These are phyloP conservation scores for Gossypium raimondii DNA, from an alignment of 345 rosid species.

Conservation along the genomic window DNA sequence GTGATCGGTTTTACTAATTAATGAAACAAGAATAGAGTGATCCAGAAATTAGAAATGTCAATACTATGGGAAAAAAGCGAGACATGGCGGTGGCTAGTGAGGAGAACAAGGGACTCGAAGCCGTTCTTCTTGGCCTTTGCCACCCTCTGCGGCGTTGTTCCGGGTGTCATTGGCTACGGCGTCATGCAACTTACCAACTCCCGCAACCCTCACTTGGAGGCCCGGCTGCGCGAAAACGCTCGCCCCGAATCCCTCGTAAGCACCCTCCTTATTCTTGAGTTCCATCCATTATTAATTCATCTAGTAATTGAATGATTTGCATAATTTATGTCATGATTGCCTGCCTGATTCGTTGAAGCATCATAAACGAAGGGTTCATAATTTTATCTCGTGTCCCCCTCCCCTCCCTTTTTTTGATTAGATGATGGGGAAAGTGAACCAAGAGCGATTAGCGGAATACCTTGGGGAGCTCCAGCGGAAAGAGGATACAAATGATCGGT, in stretches of 20 bases:
- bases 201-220: conserved; percentile 70
- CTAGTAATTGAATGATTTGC: neutral
- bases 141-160: conserved; percentile 82
- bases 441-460: conserved; percentile 83
- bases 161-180: conserved; percentile 77
- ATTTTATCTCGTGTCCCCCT: too few relatives aligned
- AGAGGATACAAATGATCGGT: conserved; percentile 87
- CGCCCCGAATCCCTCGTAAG: conserved; percentile 77
- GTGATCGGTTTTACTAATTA: neutral
- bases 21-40: neutral
- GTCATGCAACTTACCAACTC: conserved; percentile 88
- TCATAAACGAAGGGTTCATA: too few relatives aligned
- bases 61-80: conserved; percentile 62
- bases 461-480: conserved; percentile 85
- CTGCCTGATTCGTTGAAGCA: neutral
- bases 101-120: conserved; percentile 72
- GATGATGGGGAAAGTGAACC: conserved; percentile 93
- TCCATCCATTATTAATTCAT: neutral
- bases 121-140: conserved; percentile 89
- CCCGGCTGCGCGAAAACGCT: conserved; percentile 70
- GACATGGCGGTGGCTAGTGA: conserved; percentile 79
- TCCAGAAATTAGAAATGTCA: conserved; percentile 32
- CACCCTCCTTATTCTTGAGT: neutral
- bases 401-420: conserved; percentile 20
- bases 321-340: neutral